These are phyloP conservation scores for Peronospora farinosa DNA, from an alignment of 352 stramenopile genomes.

Conservation along the genomic window DNA sequence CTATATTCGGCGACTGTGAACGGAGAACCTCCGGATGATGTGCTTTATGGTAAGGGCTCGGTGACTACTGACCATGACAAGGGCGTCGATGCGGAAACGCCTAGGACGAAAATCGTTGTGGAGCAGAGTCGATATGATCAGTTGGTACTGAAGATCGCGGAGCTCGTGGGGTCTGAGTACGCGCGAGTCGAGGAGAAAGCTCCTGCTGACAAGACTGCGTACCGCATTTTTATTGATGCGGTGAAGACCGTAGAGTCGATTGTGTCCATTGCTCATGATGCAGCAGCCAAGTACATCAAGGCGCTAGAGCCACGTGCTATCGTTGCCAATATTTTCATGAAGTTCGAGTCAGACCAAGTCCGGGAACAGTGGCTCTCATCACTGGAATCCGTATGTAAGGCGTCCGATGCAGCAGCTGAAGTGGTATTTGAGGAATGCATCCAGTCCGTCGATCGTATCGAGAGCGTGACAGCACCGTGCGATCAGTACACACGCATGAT, in stretches of 20 bases:
- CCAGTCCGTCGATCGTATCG: slow-evolving; percentile 53
- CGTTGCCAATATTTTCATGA: slow-evolving; percentile 54
- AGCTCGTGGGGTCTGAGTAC: slow-evolving; percentile 74
- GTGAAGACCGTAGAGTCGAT: slow-evolving; percentile 81
- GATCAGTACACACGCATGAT: slow-evolving; percentile 73
- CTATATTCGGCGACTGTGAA: slow-evolving; percentile 33
- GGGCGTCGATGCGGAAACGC: slow-evolving; percentile 7
- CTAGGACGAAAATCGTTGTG: slow-evolving; percentile 47
- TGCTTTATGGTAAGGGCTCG: slow-evolving; percentile 16
- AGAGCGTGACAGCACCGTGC: slow-evolving; percentile 49
- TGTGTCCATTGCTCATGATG: slow-evolving; percentile 56
- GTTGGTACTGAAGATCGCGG: slow-evolving; percentile 67
- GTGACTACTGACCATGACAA: slow-evolving; percentile 3
- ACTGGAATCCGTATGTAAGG: slow-evolving; percentile 64
- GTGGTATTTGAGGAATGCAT: slow-evolving; percentile 69
- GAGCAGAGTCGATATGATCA: slow-evolving; percentile 58
- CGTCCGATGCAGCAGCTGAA: slow-evolving; percentile 32
- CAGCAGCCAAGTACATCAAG: slow-evolving; percentile 61
- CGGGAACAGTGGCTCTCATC: slow-evolving; percentile 83
- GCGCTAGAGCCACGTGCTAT: slow-evolving; percentile 35
- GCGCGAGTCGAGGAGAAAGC: slow-evolving; percentile 32
- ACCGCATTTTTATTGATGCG: slow-evolving; percentile 77
- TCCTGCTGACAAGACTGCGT: slow-evolving; percentile 37
- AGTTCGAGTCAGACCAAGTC: slow-evolving; percentile 65
- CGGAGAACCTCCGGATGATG: slow-evolving; percentile 18